These are phyloP conservation scores for Penicillium atrosanguineum DNA, from an alignment of 495 filamentous ascomycete species.

Conservation along the genomic window DNA sequence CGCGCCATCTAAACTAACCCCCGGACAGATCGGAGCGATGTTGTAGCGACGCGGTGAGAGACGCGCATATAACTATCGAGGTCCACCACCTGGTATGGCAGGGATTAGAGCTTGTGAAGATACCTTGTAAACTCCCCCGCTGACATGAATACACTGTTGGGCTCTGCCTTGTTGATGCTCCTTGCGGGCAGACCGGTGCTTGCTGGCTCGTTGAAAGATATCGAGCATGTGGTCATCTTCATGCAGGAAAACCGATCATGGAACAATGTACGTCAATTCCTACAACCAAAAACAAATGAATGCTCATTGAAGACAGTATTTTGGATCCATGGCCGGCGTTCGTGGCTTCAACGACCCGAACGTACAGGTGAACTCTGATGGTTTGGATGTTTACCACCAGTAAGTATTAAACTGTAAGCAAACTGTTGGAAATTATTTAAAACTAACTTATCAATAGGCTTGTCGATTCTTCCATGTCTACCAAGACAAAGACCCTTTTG, in stretches of 20 bases:
- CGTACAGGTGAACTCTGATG: slow-evolving; percentile 49
- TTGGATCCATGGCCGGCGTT: slow-evolving; percentile 55
- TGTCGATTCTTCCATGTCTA: slow-evolving; percentile 22
- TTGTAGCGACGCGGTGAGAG: neutral
- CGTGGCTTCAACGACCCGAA: slow-evolving; percentile 58
- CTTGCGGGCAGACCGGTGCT: slow-evolving; percentile 21
- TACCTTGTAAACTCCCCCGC: neutral
- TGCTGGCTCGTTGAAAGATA: slow-evolving; percentile 47
- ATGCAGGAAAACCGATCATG: slow-evolving; percentile 54
- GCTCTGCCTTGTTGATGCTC: slow-evolving; percentile 18
- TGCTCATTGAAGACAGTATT: slow-evolving; percentile 37
- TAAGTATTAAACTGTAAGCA: slow-evolving; percentile 17
- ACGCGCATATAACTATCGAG: neutral
- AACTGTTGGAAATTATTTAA: neutral
- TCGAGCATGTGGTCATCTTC: slow-evolving; percentile 58
- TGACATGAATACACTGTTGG: slow-evolving; percentile 15
- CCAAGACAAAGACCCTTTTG: slow-evolving; percentile 35
- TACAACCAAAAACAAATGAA: neutral
- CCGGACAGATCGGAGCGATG: neutral
- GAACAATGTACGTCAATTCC: slow-evolving; percentile 28
- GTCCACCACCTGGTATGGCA: neutral
- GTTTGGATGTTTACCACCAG: slow-evolving; percentile 48
- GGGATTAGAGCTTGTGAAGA: neutral
- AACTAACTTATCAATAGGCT: slow-evolving; percentile 4
- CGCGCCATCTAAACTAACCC: neutral